Evolutionary conservation across 495 filamentous ascomycete genomes (phyloP).

Genomic region (Evansstolkia leycettana): DNA sequence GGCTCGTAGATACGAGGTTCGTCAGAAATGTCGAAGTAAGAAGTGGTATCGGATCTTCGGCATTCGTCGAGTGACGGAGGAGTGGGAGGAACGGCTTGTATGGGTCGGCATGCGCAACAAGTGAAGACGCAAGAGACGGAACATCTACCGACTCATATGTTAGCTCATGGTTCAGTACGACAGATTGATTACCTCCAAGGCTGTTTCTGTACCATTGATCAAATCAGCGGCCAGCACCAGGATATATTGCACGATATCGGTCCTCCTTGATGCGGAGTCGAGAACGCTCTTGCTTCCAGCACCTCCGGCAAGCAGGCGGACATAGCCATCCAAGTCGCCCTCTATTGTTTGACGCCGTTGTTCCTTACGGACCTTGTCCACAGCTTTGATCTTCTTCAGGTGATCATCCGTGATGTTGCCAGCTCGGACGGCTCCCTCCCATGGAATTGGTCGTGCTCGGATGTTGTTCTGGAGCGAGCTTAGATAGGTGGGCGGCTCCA

Average conservation of each 20-base stretch:
- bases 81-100: conserved; percentile 81
- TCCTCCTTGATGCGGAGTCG: conserved; percentile 62
- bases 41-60: conserved; percentile 78
- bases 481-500: conserved; percentile 85
- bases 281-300: conserved; percentile 63
- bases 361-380: conserved; percentile 89
- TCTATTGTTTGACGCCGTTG: conserved; percentile 75
- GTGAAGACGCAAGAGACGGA: conserved; percentile 58
- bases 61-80: conserved; percentile 63
- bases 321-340: conserved; percentile 64
- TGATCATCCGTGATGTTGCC: conserved; percentile 90
- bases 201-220: conserved; percentile 51
- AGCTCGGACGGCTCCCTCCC: conserved; percentile 92
- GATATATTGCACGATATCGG: conserved; percentile 89
- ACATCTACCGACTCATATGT: conserved; percentile 42
- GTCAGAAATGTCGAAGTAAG: conserved; percentile 82
- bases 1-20: conserved; percentile 61
- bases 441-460: conserved; percentile 84
- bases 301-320: conserved; percentile 63
- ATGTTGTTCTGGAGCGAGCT: conserved; percentile 90
- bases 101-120: conserved; percentile 63
- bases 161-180: background rate
- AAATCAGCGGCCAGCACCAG: conserved; percentile 81
- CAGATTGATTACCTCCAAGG: too few species aligned
- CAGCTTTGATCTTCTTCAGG: conserved; percentile 90